Conservation (phyloP, 2,329 filamentous ascomycete genomes). For the Chaetomium strumarium region DNA sequence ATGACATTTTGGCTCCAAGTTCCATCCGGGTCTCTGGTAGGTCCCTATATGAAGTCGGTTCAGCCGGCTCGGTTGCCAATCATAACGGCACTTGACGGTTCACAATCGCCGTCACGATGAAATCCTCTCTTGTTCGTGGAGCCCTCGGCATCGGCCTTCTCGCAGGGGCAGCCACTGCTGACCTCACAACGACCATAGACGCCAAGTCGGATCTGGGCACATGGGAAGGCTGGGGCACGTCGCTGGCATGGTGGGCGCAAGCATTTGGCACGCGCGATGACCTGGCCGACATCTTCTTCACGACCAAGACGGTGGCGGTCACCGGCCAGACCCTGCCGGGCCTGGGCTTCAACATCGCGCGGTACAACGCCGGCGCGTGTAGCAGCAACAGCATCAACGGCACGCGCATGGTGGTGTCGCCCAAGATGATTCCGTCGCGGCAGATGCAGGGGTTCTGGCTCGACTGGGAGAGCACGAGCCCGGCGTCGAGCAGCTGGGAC, state of each 20-base stretch:
- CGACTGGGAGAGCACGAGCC: background rate
- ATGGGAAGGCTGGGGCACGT: conserved; percentile 1
- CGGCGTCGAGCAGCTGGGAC: background rate
- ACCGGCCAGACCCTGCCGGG: background rate
- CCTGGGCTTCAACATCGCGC: conserved; percentile 1
- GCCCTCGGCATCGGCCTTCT: no score
- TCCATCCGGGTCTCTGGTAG: no score
- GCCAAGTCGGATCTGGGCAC: background rate
- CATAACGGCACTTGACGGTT: no score
- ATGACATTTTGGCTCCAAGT: no score
- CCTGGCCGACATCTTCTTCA: conserved; percentile 1
- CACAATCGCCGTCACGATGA: no score
- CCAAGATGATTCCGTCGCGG: background rate
- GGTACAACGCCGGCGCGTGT: background rate
- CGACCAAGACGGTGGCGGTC: background rate
- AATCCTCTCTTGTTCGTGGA: no score
- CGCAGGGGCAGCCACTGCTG: background rate
- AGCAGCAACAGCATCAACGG: background rate
- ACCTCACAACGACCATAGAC: background rate
- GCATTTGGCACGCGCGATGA: background rate
- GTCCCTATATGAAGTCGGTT: no score
- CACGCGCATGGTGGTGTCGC: background rate
- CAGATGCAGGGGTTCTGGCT: background rate
- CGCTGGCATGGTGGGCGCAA: conserved; percentile 1
- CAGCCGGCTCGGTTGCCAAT: no score